phyloP scores from a whole-genome alignment of 441 rosid genomes.

The Sinapis alba region DNA sequence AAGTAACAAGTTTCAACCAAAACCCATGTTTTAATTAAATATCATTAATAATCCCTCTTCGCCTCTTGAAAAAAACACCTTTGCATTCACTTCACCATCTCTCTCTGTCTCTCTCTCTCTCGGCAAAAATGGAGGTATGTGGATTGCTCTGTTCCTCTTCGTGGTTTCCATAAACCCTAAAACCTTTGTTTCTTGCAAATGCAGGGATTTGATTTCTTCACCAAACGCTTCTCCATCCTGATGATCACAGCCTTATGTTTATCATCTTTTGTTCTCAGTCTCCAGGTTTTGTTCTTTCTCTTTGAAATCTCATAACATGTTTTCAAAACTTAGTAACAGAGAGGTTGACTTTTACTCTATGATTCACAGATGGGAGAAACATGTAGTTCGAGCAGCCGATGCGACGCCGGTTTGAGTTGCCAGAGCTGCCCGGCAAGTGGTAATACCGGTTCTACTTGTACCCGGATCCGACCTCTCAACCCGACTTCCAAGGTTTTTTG shows the following conservation, averaged over 20 bases:
- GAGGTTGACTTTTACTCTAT: background rate
- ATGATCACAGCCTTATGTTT: constrained; percentile 43
- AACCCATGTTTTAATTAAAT: background rate
- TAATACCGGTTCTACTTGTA: constrained; percentile 78
- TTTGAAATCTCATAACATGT: background rate
- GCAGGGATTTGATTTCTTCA: constrained; percentile 43
- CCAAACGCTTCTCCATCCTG: constrained; percentile 31
- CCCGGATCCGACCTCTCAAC: constrained; percentile 63
- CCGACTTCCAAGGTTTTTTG: constrained; percentile 70
- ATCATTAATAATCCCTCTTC: background rate
- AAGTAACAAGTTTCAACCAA: background rate
- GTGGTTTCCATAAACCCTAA: background rate
- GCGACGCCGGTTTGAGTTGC: constrained; percentile 80
- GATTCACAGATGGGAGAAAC: constrained; percentile 76
- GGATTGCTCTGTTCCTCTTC: background rate
- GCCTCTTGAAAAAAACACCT: background rate
- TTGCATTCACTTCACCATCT: background rate
- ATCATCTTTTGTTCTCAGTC: constrained; percentile 44
- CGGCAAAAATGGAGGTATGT: background rate
- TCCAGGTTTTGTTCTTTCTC: constrained; percentile 50
- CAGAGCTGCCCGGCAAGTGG: constrained; percentile 59
- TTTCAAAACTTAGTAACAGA: constrained; percentile 11
- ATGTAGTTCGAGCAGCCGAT: constrained; percentile 58
- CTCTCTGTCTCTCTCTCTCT: background rate
- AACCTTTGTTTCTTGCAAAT: background rate